These are phyloP conservation scores for Neonectria neomacrospora DNA, from an alignment of 2,329 filamentous ascomycete species.

Conservation along the genomic window DNA sequence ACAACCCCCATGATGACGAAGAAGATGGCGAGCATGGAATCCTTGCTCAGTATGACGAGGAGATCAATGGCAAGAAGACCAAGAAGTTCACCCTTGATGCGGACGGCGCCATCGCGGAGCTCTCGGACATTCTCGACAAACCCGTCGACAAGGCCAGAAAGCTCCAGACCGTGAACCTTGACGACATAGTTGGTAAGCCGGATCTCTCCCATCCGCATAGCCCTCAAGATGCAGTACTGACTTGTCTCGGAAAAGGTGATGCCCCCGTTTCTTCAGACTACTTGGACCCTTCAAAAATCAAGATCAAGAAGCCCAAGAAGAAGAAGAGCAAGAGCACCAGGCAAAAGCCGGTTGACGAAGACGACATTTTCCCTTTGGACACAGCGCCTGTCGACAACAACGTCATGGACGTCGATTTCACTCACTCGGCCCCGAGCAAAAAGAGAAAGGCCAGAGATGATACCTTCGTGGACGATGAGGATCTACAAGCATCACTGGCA, in stretches of 20 bases:
- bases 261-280: conserved; percentile 78
- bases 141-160: conserved; percentile 68
- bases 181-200: conserved; percentile 73
- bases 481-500: conserved; percentile 86
- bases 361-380: conserved; percentile 65
- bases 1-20: conserved; percentile 83
- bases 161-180: conserved; percentile 78
- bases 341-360: conserved; percentile 73
- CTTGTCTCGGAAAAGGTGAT: conserved; percentile 33
- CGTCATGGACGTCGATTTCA: conserved; percentile 81
- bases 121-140: conserved; percentile 65
- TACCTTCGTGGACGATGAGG: conserved; percentile 88
- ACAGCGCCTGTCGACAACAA: conserved; percentile 54
- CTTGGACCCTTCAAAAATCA: conserved; percentile 84
- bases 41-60: conserved; percentile 93
- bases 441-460: conserved; percentile 75
- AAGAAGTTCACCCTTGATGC: conserved; percentile 90
- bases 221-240: conserved; percentile 24
- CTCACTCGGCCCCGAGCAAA: conserved; percentile 58
- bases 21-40: conserved; percentile 74
- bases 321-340: conserved; percentile 84
- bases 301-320: conserved; percentile 95
- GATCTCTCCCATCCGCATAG: neutral
- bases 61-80: conserved; percentile 88
- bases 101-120: conserved; percentile 74